Evolutionary conservation across 208 protist genomes (phyloP).

Genomic region (Leishmania aethiopica): DNA sequence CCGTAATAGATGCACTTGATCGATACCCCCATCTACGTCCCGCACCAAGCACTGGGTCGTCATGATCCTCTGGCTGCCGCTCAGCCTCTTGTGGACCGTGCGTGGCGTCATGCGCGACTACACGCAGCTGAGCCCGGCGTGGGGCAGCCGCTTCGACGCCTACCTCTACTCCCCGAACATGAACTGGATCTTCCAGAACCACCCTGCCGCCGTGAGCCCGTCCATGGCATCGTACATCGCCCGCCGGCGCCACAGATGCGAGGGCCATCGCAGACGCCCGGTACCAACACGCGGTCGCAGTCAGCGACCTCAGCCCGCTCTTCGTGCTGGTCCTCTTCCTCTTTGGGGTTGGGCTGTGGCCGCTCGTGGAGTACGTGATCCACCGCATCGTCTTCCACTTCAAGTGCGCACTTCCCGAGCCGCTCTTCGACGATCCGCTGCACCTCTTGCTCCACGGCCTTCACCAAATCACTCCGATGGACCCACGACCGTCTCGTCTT

Average conservation of each 20-base stretch:
- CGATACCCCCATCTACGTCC: conserved; percentile 43
- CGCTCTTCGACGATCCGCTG: conserved; percentile 40
- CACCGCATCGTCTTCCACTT: conserved; percentile 57
- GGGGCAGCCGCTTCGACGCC: conserved; percentile 33
- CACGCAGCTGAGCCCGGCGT: conserved; percentile 19
- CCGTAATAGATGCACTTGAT: conserved; percentile 56
- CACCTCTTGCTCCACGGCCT: conserved; percentile 55
- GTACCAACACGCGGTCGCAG: conserved; percentile 26
- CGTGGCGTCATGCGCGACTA: conserved; percentile 46
- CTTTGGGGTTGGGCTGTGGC: conserved; percentile 40
- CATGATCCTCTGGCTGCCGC: conserved; percentile 45
- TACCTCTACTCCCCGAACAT: conserved; percentile 55
- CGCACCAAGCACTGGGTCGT: conserved; percentile 54
- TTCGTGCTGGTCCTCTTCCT: conserved; percentile 31
- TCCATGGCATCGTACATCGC: conserved; percentile 18
- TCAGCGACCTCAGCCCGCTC: conserved; percentile 32
- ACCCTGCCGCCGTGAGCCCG: conserved; percentile 21
- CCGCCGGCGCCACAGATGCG: not conserved
- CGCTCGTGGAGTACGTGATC: conserved; percentile 49
- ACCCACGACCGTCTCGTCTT: conserved; percentile 58
- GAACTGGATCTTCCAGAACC: conserved; percentile 42
- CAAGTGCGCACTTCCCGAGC: conserved; percentile 30
- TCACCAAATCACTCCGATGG: conserved; percentile 66
- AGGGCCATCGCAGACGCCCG: conserved; percentile 29
- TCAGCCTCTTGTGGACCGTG: conserved; percentile 41